Evolutionary conservation across 1,139 yeast genomes (phyloP).

Genomic region (Blastobotrys indianensis): DNA sequence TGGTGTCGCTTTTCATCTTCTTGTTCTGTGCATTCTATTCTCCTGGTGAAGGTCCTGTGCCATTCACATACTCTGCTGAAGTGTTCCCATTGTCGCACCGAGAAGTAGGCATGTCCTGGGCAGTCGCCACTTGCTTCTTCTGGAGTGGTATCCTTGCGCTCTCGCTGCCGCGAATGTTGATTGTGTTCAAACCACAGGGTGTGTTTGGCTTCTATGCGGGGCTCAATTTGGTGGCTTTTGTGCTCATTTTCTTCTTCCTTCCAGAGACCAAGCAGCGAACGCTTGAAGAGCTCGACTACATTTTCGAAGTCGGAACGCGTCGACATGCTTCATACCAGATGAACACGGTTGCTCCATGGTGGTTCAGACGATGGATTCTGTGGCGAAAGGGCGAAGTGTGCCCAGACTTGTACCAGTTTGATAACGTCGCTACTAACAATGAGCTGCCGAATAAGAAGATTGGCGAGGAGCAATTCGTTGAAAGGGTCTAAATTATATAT

Average conservation of each 20-base stretch:
- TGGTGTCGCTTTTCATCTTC: slow-evolving; percentile 67
- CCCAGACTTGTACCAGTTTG: no score
- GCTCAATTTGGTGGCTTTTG: slow-evolving; percentile 15
- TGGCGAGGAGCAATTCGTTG: no score
- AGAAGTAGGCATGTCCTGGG: slow-evolving; percentile 80
- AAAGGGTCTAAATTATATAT: no score
- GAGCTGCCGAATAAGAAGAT: no score
- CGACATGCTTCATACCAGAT: no score
- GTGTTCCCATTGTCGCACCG: slow-evolving; percentile 80
- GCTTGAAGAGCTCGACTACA: slow-evolving; percentile 14
- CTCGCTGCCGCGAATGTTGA: slow-evolving; percentile 73
- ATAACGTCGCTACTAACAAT: no score
- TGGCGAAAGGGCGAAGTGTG: no score
- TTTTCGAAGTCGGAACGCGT: neutral
- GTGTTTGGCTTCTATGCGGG: slow-evolving; percentile 38
- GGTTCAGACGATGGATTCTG: slow-evolving; percentile 10
- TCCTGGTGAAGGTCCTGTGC: slow-evolving; percentile 86
- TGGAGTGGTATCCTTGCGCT: slow-evolving; percentile 74
- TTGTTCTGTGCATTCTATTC: slow-evolving; percentile 70
- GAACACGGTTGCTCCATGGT: slow-evolving; percentile 11
- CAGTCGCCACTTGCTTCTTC: slow-evolving; percentile 76
- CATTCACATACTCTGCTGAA: slow-evolving; percentile 85
- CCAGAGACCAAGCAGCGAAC: slow-evolving; percentile 21
- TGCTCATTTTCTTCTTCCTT: slow-evolving; percentile 19
- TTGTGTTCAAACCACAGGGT: slow-evolving; percentile 67